Percentiles rank a stretch among this genome's conserved stretches.
These are phyloP conservation scores for Paspalum vaginatum DNA, from an alignment of 176 grass and related monocot genomes.

Conservation along the genomic window DNA sequence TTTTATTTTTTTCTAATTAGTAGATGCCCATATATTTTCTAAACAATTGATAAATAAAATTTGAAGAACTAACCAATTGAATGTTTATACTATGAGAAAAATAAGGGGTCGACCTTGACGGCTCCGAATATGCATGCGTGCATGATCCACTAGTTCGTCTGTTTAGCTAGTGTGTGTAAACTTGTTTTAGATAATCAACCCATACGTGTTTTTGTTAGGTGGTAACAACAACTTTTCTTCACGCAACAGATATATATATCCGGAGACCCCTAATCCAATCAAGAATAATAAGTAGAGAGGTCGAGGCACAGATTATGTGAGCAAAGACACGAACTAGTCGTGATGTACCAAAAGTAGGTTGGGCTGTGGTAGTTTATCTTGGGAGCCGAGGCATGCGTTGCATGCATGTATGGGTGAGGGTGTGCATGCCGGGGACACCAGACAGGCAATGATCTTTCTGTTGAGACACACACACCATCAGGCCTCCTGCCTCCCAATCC, in stretches of 20 bases:
- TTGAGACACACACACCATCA: constrained; percentile 21
- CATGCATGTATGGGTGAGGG: neutral
- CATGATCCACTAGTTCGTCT: neutral
- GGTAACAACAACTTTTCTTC: neutral
- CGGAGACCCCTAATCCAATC: neutral
- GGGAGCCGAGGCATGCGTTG: constrained; percentile 25
- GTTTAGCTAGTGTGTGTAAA: neutral
- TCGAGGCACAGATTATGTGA: constrained; percentile 33
- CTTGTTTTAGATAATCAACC: neutral
- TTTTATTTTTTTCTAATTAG: no score
- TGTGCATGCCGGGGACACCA: constrained; percentile 39
- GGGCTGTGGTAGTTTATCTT: constrained; percentile 29
- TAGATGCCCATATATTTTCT: no score
- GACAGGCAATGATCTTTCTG: constrained; percentile 52
- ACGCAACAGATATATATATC: neutral
- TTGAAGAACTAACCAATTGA: neutral
- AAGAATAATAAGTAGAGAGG: constrained; percentile 3
- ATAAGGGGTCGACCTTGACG: no score
- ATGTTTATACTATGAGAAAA: no score
- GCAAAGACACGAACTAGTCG: constrained; percentile 43
- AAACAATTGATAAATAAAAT: neutral
- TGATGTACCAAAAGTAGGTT: constrained; percentile 42
- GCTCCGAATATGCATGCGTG: no score
- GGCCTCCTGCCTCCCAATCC: constrained; percentile 17
- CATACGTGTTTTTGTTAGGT: neutral